phyloP scores from a whole-genome alignment of 176 grass and related monocot species.

The Poa pratensis region DNA sequence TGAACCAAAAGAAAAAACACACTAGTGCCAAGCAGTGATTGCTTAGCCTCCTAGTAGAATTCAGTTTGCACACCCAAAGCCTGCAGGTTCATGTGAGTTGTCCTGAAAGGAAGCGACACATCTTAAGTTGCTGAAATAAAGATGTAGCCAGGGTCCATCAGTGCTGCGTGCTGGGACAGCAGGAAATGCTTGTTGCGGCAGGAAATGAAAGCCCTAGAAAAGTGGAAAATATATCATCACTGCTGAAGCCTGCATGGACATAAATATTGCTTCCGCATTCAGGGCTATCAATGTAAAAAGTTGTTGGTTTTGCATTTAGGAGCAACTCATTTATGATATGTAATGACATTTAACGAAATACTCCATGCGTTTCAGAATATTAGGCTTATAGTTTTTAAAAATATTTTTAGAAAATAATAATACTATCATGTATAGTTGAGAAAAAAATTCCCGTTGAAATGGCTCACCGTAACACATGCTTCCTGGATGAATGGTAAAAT shows the following conservation, averaged over 20 bases:
- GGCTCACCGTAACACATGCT: background rate
- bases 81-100: conserved; percentile 35
- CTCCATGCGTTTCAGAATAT: background rate
- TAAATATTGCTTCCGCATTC: conserved; percentile 37
- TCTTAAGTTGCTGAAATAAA: conserved; percentile 33
- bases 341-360: background rate
- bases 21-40: background rate
- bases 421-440: background rate
- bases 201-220: conserved; percentile 24
- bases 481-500: background rate
- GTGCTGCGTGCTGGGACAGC: conserved; percentile 10
- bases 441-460: background rate
- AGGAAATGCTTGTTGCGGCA: conserved; percentile 23
- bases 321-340: background rate
- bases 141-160: conserved; percentile 12
- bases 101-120: conserved; percentile 20
- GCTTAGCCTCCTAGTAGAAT: background rate
- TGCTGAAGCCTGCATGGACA: conserved; percentile 3
- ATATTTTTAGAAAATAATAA: background rate
- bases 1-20: conserved; percentile 15
- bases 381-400: background rate
- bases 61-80: conserved; percentile 25
- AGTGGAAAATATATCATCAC: conserved; percentile 2
- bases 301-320: background rate
- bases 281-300: background rate